phyloP scores from a whole-genome alignment of 257 asterid species.

The Solanum megistacrolobum region DNA sequence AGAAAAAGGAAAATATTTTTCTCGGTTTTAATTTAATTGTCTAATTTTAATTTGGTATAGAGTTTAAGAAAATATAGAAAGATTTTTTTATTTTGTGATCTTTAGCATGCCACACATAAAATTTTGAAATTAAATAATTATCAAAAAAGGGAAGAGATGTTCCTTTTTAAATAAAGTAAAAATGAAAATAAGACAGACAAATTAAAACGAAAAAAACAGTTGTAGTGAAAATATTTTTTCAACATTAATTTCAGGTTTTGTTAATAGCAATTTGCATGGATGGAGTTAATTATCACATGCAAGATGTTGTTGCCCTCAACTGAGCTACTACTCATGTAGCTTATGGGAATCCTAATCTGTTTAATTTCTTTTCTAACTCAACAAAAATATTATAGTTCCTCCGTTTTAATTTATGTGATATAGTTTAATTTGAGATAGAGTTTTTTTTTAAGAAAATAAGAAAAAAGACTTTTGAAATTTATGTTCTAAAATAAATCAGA shows the following conservation, averaged over 20 bases:
- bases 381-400: background rate
- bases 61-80: too few species aligned
- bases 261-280: background rate
- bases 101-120: accelerated
- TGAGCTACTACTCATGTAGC: background rate
- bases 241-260: background rate
- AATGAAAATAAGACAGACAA: too few species aligned
- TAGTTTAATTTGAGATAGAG: too few species aligned
- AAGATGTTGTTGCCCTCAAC: background rate
- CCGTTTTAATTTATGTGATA: background rate
- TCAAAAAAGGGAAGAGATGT: too few species aligned
- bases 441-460: too few species aligned
- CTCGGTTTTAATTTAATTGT: too few species aligned
- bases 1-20: background rate
- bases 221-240: background rate
- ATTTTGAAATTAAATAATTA: background rate
- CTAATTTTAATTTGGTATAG: too few species aligned
- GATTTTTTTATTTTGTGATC: too few species aligned
- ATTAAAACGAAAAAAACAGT: too few species aligned
- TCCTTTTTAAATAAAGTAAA: too few species aligned
- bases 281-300: background rate
- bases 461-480: too few species aligned
- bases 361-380: background rate
- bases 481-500: background rate
- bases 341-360: background rate